A percentile compares a stretch with the other conserved stretches of the same genome.
These are phyloP conservation scores for Nasturtium officinale DNA, from an alignment of 345 rosid species.

Conservation along the genomic window DNA sequence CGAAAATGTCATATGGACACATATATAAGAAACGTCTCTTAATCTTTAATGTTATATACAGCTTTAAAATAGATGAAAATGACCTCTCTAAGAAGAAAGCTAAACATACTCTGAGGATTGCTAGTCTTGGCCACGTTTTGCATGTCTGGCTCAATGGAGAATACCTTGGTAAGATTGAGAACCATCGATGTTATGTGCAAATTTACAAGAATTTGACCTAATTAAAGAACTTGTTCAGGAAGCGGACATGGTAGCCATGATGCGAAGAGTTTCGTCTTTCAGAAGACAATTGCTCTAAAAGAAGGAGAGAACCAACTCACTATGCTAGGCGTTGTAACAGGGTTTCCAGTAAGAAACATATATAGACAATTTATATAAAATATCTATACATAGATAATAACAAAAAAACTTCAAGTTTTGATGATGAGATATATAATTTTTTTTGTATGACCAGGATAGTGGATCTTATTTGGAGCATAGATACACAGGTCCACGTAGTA, in stretches of 20 bases:
- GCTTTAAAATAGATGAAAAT: constrained; percentile 47
- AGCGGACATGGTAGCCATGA: constrained; percentile 75
- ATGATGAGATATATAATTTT: constrained; percentile 4
- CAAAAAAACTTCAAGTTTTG: neutral
- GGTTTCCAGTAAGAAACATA: constrained; percentile 63
- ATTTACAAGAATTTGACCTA: neutral
- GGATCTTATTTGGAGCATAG: constrained; percentile 93
- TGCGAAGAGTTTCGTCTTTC: constrained; percentile 77
- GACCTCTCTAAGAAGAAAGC: constrained; percentile 50
- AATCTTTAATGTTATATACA: constrained; percentile 31
- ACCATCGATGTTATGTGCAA: neutral
- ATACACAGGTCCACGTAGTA: constrained; percentile 78
- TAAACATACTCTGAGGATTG: constrained; percentile 55
- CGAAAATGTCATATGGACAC: neutral
- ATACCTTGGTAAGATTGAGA: constrained; percentile 54
- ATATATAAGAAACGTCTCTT: neutral
- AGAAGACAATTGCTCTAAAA: constrained; percentile 48
- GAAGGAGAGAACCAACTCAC: constrained; percentile 62
- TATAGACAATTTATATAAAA: neutral
- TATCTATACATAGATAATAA: neutral
- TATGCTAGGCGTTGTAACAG: constrained; percentile 57
- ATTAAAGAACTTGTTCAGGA: constrained; percentile 47
- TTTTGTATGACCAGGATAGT: constrained; percentile 63
- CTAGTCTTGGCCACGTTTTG: constrained; percentile 90
- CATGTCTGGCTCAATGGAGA: constrained; percentile 74